A percentile compares a stretch with the other conserved stretches of the same genome.
These are phyloP conservation scores for Plenodomus tracheiphilus DNA, from an alignment of 2,329 filamentous ascomycete genomes.

Conservation along the genomic window DNA sequence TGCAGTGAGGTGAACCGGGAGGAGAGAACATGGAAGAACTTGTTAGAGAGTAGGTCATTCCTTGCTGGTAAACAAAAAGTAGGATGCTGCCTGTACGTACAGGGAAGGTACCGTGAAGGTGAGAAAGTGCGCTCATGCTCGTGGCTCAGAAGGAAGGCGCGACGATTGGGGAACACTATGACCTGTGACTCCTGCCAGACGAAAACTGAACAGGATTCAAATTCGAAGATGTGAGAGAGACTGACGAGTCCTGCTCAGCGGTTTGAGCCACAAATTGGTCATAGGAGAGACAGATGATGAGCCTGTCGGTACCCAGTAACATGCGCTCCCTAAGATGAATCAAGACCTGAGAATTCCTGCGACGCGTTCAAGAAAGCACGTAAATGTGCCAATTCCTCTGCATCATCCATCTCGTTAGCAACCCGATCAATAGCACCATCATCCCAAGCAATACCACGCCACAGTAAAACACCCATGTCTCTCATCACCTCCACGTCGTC, in stretches of 20 bases:
- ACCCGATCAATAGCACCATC: conserved; percentile 62
- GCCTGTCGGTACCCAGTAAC: no score
- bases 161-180: conserved; percentile 1
- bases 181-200: neutral
- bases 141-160: conserved; percentile 6
- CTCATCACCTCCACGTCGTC: conserved; percentile 50
- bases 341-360: neutral
- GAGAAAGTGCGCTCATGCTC: conserved; percentile 12
- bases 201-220: neutral
- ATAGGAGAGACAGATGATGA: no score
- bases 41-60: neutral
- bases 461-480: conserved; percentile 62
- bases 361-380: conserved; percentile 42
- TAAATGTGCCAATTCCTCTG: conserved; percentile 58
- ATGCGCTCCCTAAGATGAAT: neutral
- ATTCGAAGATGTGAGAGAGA: no score
- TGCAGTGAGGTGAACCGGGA: neutral
- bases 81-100: conserved; percentile 8
- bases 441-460: conserved; percentile 68
- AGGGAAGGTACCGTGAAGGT: conserved; percentile 14
- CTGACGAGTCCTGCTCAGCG: no score
- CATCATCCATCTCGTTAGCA: conserved; percentile 56
- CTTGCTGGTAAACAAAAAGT: conserved; percentile 2
- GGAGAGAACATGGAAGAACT: neutral
- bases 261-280: no score